Evolutionary conservation across 352 stramenopile genomes (phyloP), one percentile per base, ranked within the genome.

Genomic region (Phytophthora constricta): DNA sequence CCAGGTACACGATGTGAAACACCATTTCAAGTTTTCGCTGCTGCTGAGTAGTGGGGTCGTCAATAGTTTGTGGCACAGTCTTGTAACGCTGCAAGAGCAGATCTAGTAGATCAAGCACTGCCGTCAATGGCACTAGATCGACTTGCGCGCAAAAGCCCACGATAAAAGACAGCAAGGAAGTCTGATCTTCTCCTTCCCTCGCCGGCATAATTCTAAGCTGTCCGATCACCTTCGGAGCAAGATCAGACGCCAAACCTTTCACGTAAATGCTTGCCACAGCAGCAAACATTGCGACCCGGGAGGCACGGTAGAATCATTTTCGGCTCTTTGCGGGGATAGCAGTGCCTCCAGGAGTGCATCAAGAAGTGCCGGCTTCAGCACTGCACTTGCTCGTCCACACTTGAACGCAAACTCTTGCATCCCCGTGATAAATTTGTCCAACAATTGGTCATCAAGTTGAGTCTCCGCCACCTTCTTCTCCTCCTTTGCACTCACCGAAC

Each of bases 371-470:
- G 71, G 54, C 19, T 55, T 56, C 5, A 78, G 56, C 14, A 85
- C 65, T 1, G 51, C 42, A 50, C 66, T 64, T 10, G 81, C 77
- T n/a, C 67, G 58, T 17, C 70, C 46, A 43, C 72, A 84, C n/a
- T 67, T 81, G 58, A 90, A 89, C 39, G 79, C 42, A 63, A 90
- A 90, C 23, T 68, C 68, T 48, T 87, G 77, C 45, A 92, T 61
- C 3, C 75, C 72, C 1, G 59, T 54, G 43, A 86, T 87, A 57
- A 90, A 87, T 42, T 87, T 87, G 23, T 87, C 77, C 58, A 89
- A 68, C 39, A 90, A 49, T n/a, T 89, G 59, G 26, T 92, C 84
- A n/a, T 81, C 72, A 19, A 77, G 76, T 20, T 74, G 58, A 3
- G 41, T 16, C 4, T 41, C 51, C 17, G 31, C 46, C 10, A 46